Percentiles rank a stretch among this genome's conserved stretches.
These are phyloP conservation scores for Euclidium syriacum DNA, from an alignment of 345 rosid species.

Conservation along the genomic window DNA sequence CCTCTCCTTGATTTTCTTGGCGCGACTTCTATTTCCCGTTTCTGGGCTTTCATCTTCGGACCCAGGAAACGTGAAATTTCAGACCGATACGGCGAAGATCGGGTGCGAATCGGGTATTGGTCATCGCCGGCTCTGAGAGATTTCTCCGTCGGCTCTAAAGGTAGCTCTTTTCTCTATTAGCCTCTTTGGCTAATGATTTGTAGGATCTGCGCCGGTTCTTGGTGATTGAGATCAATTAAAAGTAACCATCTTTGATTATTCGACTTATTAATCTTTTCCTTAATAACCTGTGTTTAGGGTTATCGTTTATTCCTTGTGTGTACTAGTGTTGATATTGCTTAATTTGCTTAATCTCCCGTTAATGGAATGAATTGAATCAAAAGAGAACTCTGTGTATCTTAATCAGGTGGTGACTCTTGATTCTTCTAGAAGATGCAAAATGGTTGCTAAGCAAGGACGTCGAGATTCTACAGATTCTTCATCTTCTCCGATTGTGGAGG, in stretches of 20 bases:
- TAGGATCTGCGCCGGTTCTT: conserved; percentile 13
- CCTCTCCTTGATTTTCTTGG: conserved; percentile 28
- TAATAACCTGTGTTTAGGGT: conserved; percentile 15
- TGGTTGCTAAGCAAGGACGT: conserved; percentile 75
- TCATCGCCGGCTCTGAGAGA: conserved; percentile 6
- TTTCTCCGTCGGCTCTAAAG: not conserved
- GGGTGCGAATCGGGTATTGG: conserved; percentile 27
- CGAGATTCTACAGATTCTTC: conserved; percentile 49
- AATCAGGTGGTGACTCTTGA: conserved; percentile 20
- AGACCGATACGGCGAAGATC: conserved; percentile 18
- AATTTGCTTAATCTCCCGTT: not conserved
- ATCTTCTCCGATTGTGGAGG: conserved; percentile 59
- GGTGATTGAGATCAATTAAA: not conserved
- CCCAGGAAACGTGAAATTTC: not conserved
- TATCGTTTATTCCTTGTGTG: not conserved
- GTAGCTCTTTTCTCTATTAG: conserved; percentile 18
- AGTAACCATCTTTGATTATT: not conserved
- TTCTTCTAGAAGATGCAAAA: conserved; percentile 25
- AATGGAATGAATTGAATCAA: not conserved
- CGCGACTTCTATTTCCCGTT: conserved; percentile 23
- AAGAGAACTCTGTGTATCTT: not conserved
- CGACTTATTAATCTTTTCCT: not conserved
- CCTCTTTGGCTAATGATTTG: conserved; percentile 27
- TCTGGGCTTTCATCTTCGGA: conserved; percentile 34
- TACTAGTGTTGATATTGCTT: not conserved